Base-by-base conservation (phyloP, 2,329 filamentous ascomycete genomes). In the Claviceps humidiphila region DNA sequence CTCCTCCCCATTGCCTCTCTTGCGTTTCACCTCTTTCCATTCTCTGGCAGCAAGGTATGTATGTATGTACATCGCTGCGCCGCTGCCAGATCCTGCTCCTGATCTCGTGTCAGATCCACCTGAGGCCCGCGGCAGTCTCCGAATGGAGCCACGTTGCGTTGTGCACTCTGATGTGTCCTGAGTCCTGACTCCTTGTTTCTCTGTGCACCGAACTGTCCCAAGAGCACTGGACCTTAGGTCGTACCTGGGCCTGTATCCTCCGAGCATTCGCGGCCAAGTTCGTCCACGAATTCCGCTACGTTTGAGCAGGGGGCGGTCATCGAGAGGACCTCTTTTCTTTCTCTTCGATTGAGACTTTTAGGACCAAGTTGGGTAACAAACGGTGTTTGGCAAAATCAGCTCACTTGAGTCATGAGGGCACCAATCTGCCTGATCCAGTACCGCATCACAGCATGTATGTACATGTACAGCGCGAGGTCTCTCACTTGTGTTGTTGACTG, bases 131-230 rank as follows among this genome's bases (percentile, higher is more conserved):
- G 50, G 50, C 44, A 54, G 52, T 34, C 41, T 52, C 53, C 53
- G 53, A 47, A 46, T 54, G 53, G 53, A 50, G 50, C 53, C 53
- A 54, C 53, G 53, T 54, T 37, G 46, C 47, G 37, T 17, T 41
- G 45, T 48, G 46, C 44, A 42, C 46, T 49, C 39, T 30, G 30
- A 45, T 51, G 49, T 45, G 41, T 46, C 49, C 22, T 22, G 22
- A 22, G 22, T 22, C 22, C 22, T 22, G 22, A 22, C 22, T 22
- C 3, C 49, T 24, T 20, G 20, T 44, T 45, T 39, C 42, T 45
- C 34, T 51, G 42, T 46, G 20, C 17, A 39, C 20, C 34, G 42
- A 30, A 39, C 42, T 34, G 30, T 34, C 20, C 17, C 26, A 39
- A 39, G 49, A 44, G 30, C 34, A 14, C 49, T 37, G 5, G 26